Base-by-base conservation (phyloP, 73 alveolate genomes). In the Paramecium primaurelia region DNA sequence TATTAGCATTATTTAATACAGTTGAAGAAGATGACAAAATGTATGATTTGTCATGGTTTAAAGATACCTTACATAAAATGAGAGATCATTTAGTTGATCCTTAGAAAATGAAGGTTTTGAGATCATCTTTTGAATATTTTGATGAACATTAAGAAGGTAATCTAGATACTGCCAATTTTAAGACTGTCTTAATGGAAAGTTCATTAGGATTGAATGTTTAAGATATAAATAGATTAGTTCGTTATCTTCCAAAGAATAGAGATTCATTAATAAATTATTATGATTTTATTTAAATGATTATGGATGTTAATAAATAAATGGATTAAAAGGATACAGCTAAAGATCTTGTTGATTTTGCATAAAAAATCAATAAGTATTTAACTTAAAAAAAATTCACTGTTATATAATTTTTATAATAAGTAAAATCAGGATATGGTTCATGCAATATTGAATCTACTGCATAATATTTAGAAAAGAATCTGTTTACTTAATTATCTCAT, bases 131-230 rank as follows among this genome's bases (percentile, higher is more conserved):
- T 51, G 94, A 89, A 69, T 71, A 71, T 47, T 89, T 71, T 11
- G 94, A 89, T 89, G 94, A 89, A 47, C 94, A 89, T 69, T 26
- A 89, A 71, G 94, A 89, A 54, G 94, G 94, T 16, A 89, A 42
- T 45, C 26, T 89, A 38, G 94, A 89, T 45, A 89, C 94, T 9
- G 94, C 94, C 4, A 89, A 89, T 73, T 89, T 89, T 37, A 89
- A 89, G 75, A 89, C 94, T 47, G 86, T 77, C 4, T 71, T 89
- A 60, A 89, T 89, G 94, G 88, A 83, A 89, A 51, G 94, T n/a
- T 20, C 7, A 25, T 89, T 89, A 60, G 88, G 88, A 45, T 83
- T 89, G 11, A 89, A 77, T 28, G 94, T 89, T 11, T 71, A 89
- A 58, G 94, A 89, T 71, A 89, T 89, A n/a, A 89, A 89, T 26